Evolutionary conservation across 2,329 filamentous ascomycete genomes (phyloP).

Genomic region (Myriosclerotinia scirpicola): DNA sequence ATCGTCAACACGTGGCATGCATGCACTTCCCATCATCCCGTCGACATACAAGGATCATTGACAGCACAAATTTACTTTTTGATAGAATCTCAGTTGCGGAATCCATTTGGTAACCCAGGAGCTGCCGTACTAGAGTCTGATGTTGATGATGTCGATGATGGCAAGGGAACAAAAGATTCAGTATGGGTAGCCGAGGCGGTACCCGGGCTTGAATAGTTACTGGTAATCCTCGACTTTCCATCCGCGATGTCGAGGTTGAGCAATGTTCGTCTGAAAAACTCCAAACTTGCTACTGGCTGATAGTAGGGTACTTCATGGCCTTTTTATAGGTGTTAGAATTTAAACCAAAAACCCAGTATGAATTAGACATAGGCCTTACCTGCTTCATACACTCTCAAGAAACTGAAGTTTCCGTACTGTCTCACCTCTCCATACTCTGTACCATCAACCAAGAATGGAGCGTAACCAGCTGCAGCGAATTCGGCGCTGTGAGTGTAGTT

Average conservation of each 20-base stretch:
- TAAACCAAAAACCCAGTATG: neutral
- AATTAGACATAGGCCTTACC: conserved; percentile 7
- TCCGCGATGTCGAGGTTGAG: conserved; percentile 45
- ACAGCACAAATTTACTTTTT: too few species aligned
- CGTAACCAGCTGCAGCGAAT: conserved; percentile 57
- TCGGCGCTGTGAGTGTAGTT: conserved; percentile 46
- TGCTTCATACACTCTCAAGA: conserved; percentile 36
- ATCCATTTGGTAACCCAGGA: conserved; percentile 14
- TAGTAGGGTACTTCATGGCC: conserved; percentile 36
- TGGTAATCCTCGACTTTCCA: conserved; percentile 40
- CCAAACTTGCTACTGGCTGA: conserved; percentile 34
- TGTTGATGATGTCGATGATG: conserved; percentile 28
- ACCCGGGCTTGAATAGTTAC: conserved; percentile 31
- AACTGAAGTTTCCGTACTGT: conserved; percentile 54
- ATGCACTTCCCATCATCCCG: conserved; percentile 13
- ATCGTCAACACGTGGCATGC: conserved; percentile 21
- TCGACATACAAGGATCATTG: conserved; percentile 4
- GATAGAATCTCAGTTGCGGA: neutral
- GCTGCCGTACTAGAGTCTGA: conserved; percentile 17
- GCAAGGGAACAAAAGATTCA: conserved; percentile 30
- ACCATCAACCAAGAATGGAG: conserved; percentile 55
- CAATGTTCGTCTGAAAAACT: conserved; percentile 38
- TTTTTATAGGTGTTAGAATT: conserved; percentile 19
- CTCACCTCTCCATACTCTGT: conserved; percentile 57
- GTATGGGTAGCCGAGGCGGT: conserved; percentile 31